These are phyloP conservation scores for Clohesyomyces aquaticus DNA, from an alignment of 495 filamentous ascomycete genomes.

Conservation along the genomic window DNA sequence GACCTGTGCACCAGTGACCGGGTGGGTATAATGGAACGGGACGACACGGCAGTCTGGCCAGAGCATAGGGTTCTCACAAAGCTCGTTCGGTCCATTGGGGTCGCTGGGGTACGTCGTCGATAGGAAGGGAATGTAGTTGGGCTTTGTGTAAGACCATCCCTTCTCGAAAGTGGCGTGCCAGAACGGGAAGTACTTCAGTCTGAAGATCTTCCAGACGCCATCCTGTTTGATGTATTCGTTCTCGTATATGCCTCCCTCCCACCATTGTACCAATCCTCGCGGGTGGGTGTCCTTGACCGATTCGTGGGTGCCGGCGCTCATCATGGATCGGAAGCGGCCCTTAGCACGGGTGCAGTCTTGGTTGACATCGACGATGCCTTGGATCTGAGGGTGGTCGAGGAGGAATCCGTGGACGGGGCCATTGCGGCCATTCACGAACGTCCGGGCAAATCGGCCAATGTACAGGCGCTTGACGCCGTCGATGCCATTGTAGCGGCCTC, in stretches of 20 bases:
- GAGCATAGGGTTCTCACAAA: conserved; percentile 57
- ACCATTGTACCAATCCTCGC: conserved; percentile 58
- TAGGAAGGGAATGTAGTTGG: conserved; percentile 57
- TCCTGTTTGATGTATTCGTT: conserved; percentile 64
- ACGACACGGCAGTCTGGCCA: conserved; percentile 61
- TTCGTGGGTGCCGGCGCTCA: conserved; percentile 59
- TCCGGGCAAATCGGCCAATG: conserved; percentile 55
- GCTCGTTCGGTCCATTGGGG: conserved; percentile 57
- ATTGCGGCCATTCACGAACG: conserved; percentile 52
- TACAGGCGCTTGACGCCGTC: conserved; percentile 59
- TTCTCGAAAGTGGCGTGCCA: conserved; percentile 59
- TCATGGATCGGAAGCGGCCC: conserved; percentile 59
- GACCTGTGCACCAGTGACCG: conserved; percentile 54
- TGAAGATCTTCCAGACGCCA: conserved; percentile 59
- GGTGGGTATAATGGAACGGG: conserved; percentile 61
- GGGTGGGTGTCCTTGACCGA: conserved; percentile 54
- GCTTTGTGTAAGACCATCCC: conserved; percentile 58
- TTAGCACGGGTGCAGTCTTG: conserved; percentile 53
- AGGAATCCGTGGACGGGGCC: conserved; percentile 60
- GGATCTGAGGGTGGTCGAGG: conserved; percentile 61
- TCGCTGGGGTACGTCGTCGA: conserved; percentile 52
- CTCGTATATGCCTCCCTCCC: conserved; percentile 62
- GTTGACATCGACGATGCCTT: conserved; percentile 50
- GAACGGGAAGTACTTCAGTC: conserved; percentile 60
- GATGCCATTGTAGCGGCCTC: conserved; percentile 57